Base-by-base conservation (phyloP, 129 eudicot species). In the Flaveria sonorensis region DNA sequence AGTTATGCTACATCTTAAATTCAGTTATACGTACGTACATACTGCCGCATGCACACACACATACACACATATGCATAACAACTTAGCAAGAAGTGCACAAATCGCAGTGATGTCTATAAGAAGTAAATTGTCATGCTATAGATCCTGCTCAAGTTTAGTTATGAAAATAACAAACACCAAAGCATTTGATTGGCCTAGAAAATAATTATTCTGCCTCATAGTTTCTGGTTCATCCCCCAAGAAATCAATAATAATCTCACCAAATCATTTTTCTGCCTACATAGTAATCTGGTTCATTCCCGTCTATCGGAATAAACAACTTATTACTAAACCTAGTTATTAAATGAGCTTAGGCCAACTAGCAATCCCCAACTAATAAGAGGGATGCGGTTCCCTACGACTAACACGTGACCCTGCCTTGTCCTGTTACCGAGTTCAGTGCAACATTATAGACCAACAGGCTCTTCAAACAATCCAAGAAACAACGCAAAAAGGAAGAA, bases 401-500 rank as follows among this genome's bases (percentile, higher is more conserved):
- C 7, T 36, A 36, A 36, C 40, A 36, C 40, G 40, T 36, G 40
- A 36, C 0, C 40, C 40, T 36, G 40, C 40, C 40, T 36, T 36
- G 40, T 36, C 40, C 40, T 6, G 40, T 36, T 36, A 36, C 40
- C 7, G 40, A 36, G 7, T 36, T 36, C 7, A 36, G 40, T 36
- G 40, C 40, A 36, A 36, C 40, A 36, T 36, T 36, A 36, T 36
- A 45, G 15, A 47, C 59, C 36, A 69, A 47, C 50, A 46, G 59
- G 74, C 2, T 69, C 72, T 68, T 40, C 30, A 42, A 14, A 68
- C 21, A 20, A 68, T 69, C 14, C 7, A 7, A 46, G 40, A 69
- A 46, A 45, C 72, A 67, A 18, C 72, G 20, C 53, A 42, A 21
- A 65, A 65, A 16, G 48, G 18, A 30, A 30, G 18, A 71, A 52